Base-by-base conservation (phyloP, 2,329 filamentous ascomycete genomes). In the Tolypocladium ophioglossoides region DNA sequence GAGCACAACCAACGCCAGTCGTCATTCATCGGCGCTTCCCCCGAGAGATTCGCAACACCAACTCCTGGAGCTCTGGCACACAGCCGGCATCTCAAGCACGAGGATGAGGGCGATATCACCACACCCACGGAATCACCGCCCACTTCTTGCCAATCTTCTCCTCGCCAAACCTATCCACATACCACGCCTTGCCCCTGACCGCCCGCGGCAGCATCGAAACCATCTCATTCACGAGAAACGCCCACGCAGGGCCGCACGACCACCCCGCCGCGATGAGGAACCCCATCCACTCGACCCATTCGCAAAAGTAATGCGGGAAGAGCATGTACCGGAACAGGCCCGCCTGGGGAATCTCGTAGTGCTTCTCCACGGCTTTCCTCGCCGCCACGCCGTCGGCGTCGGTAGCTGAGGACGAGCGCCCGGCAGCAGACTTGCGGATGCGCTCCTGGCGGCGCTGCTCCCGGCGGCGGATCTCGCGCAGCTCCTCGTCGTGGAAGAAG, bases 251-350 rank as follows among this genome's bases (percentile, higher is more conserved):
- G 50, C 82, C 73, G 65, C 85, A 89, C 5, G 73, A 70, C 72
- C 76, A 80, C 1, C 84, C 84, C 54, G 85, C 80, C 61, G 87
- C 80, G 68, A 96, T 80, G 76, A 86, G 91, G 69, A 91, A 99
- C 0, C 94, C 94, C 4, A 80, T 70, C 94, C 94, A 99, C 76
- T 99, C 94, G 52, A 96, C 68, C 94, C 94, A 99, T 73, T 99
- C 94, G 66, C 86, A 87, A n/a, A 95, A 77, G 69, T 96, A 99
- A 69, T 99, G 94, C 60, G 94, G 91, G 69, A 86, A 96, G 56
- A 97, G 78, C 66, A 96, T 81, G 63, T 84, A 86, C 60, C 79
- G 77, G 72, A 97, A 99, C 51, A 96, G 72, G 0, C 91, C 91
- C 51, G 86, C 86, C 64, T 89, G 76, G 0, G 94, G 94, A 52